Evolutionary conservation across 108 stramenopile genomes (phyloP), one percentile per base, ranked within the genome.

Genomic region (Aurantiochytrium sp.): DNA sequence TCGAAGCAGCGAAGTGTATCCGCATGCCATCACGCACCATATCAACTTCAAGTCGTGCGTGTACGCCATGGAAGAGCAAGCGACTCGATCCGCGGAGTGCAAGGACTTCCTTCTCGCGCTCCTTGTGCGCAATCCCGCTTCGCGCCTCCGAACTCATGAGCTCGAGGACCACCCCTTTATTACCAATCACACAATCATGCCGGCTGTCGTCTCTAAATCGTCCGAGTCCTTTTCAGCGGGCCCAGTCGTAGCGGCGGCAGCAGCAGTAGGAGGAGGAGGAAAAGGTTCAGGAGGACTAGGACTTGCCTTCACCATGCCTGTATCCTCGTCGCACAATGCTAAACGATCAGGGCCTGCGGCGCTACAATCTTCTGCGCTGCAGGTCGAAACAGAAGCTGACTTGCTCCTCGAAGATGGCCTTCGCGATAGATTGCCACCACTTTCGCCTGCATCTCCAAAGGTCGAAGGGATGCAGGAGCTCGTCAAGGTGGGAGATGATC

Each of bases 401-500:
- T 18, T 3, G 64, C 14, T 57, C 55, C 55, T 14, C 55, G 42
- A 69, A 10, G 64, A 69, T 18, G 35, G 25, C 18, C 35, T 42
- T 10, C 76, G 76, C 14, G 51, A 23, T 16, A 43, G 76, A 12
- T 28, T 83, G 19, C 76, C 76, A 12, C 76, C 76, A 23, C 51
- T 83, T 12, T 83, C 76, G 45, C 76, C 76, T 83, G 76, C 76
- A n/a, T 83, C 76, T 8, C 76, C 76, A 6, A 47, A 83, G 51
- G 51, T 83, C 51, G 76, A 83, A 53, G 76, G 76, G 6, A 53
- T 83, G 76, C 76, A 83, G 49, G 76, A 83, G 23, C 76, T 83
- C 28, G 76, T 83, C n/a, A 83, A 83, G 76, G 25, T 83, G 8
- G 76, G 76, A 19, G 76, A 83, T 83, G 76, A 47, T 83, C 12